These are phyloP conservation scores for Cordyceps pruinosa DNA, from an alignment of 2,329 filamentous ascomycete genomes.

Conservation along the genomic window DNA sequence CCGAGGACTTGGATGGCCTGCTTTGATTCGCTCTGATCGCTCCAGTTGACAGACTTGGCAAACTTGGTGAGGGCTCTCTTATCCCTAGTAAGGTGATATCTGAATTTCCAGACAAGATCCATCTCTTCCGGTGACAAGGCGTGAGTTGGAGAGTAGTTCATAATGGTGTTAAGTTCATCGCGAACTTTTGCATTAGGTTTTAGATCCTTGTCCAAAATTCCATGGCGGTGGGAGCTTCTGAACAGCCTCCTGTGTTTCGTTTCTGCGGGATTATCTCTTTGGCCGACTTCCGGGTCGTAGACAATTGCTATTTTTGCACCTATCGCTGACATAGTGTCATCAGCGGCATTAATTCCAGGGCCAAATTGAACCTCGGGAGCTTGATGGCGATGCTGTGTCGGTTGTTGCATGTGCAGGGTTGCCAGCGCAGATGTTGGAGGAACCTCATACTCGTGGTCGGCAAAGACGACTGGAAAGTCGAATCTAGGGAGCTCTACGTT, in stretches of 20 bases:
- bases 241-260: conserved; percentile 90
- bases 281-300: conserved; percentile 88
- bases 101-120: conserved; percentile 94
- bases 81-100: conserved; percentile 87
- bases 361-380: conserved; percentile 85
- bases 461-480: conserved; percentile 92
- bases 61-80: conserved; percentile 94
- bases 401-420: conserved; percentile 49
- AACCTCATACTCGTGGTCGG: conserved; percentile 84
- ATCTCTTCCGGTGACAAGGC: conserved; percentile 84
- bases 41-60: conserved; percentile 96
- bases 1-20: conserved; percentile 85
- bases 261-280: conserved; percentile 87
- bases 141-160: conserved; percentile 89
- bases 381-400: conserved; percentile 62
- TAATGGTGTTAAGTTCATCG: conserved; percentile 85
- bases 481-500: conserved; percentile 91
- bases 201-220: conserved; percentile 88
- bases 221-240: conserved; percentile 80
- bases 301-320: conserved; percentile 68
- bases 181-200: conserved; percentile 94
- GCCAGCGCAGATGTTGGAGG: conserved; percentile 74
- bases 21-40: conserved; percentile 72
- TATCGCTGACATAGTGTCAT: conserved; percentile 40
- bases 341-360: conserved; percentile 73